A percentile compares a stretch with the other conserved stretches of the same genome.
These are phyloP conservation scores for Lipomyces mesembrius DNA, from an alignment of 805 yeast species.

Conservation along the genomic window DNA sequence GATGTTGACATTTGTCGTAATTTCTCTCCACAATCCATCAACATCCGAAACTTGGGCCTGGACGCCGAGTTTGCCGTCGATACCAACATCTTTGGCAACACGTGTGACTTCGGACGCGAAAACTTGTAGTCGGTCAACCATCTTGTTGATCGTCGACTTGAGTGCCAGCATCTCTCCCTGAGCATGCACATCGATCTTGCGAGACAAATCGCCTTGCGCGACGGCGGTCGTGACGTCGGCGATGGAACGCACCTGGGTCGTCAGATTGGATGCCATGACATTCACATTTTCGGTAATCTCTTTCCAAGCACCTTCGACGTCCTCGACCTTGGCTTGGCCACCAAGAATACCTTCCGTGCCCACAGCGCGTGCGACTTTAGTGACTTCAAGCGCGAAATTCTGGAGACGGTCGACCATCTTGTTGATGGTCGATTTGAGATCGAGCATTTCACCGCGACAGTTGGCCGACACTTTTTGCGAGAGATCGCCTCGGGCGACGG, in stretches of 20 bases:
- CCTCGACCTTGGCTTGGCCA: conserved; percentile 81
- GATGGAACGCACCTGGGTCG: conserved; percentile 85
- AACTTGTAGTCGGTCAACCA: conserved; percentile 88
- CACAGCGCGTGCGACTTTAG: conserved; percentile 83
- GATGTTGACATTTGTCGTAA: conserved; percentile 86
- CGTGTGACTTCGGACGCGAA: conserved; percentile 88
- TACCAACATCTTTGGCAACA: conserved; percentile 92
- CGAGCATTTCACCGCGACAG: conserved; percentile 79
- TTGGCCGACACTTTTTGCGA: conserved; percentile 84
- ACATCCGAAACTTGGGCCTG: conserved; percentile 91
- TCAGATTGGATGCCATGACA: conserved; percentile 84
- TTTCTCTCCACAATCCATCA: conserved; percentile 90
- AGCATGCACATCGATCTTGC: conserved; percentile 85
- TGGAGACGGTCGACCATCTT: conserved; percentile 86
- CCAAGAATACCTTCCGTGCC: conserved; percentile 90
- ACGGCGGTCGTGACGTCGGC: conserved; percentile 92
- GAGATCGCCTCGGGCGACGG: conserved; percentile 82
- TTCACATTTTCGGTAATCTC: conserved; percentile 82
- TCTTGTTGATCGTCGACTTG: conserved; percentile 84
- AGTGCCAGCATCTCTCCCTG: conserved; percentile 88
- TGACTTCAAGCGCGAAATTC: conserved; percentile 81
- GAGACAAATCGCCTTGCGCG: conserved; percentile 85
- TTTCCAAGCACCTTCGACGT: conserved; percentile 87
- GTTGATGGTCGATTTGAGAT: conserved; percentile 81
- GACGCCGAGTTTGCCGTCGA: conserved; percentile 89